phyloP scores from a whole-genome alignment of 768 basidiomycete species.

The Pholiota conissans region DNA sequence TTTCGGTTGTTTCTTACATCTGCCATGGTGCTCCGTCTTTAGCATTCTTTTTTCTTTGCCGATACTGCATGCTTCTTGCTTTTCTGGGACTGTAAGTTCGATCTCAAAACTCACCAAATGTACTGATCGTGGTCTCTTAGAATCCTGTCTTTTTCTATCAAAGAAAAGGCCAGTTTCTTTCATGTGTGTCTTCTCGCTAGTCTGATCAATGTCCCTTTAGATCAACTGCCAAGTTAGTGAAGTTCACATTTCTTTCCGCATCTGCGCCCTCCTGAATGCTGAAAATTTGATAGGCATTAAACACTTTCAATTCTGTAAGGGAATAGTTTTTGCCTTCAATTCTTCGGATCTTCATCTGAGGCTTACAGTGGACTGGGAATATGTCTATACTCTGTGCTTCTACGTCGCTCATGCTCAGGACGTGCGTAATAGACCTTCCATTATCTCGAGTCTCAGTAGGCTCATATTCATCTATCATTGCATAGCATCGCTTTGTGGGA shows the following conservation, averaged over 20 bases:
- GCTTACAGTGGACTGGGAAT: conserved; percentile 58
- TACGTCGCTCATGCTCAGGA: conserved; percentile 70
- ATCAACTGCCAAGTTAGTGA: conserved; percentile 59
- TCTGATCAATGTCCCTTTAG: conserved; percentile 29
- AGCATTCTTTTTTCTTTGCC: conserved; percentile 70
- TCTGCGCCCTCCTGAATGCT: not conserved
- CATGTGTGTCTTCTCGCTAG: not conserved
- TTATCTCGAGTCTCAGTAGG: not conserved
- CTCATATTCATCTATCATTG: not conserved
- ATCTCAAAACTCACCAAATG: too few species aligned
- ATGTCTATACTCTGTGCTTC: conserved; percentile 66
- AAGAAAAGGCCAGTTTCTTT: conserved; percentile 36
- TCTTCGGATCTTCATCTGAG: too few species aligned
- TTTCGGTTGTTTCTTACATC: not conserved
- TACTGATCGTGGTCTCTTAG: too few species aligned
- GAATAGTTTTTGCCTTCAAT: too few species aligned
- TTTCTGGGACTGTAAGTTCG: conserved; percentile 59
- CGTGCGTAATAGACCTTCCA: conserved; percentile 38
- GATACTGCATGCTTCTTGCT: conserved; percentile 71
- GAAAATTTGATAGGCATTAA: conserved; percentile 47
- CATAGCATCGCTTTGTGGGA: conserved; percentile 71
- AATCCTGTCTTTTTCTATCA: conserved; percentile 57
- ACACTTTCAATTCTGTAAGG: conserved; percentile 66
- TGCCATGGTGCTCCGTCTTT: not conserved
- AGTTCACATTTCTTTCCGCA: not conserved